Evolutionary conservation across 1,139 yeast genomes (phyloP), one percentile per base, ranked within the genome.

Genomic region (Blastobotrys aristatus): DNA sequence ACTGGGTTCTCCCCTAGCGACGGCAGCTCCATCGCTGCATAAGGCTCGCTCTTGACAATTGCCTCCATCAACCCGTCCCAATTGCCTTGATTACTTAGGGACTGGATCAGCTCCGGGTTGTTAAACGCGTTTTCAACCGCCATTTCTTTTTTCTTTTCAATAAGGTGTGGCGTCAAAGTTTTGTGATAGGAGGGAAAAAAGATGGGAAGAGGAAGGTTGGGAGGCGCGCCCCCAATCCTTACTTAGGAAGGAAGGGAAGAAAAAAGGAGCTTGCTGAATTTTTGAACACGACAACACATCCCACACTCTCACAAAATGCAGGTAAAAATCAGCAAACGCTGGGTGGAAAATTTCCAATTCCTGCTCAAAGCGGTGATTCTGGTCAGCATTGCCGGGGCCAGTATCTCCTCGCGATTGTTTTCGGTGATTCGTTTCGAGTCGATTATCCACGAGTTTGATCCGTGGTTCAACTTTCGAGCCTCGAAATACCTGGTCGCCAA

Each of bases 381-480:
- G 62, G 70, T 82, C 50, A 74, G 84, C 43, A 80, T 87, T 57
- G 87, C 90, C 34, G 90, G 87, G 21, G 97, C 97, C 2, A 96
- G 97, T 35, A 76, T 92, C 50, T 82, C 95, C 42, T 84, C 96
- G 50, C 80, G 99, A 62, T 74, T 92, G 64, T 80, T 80, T 64
- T 77, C 75, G 41, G 75, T 71, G 44, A 67, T 70, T 48, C 62
- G 72, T 35, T 94, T 89, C 64, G 99, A 94, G 70, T 82, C 94
- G 51, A 94, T 94, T 62, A 94, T 94, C 68, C 99, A 94, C 71
- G 99, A 94, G 69, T 92, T 92, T 56, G 98, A 94, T 69, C 97
- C 98, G 32, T 92, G 98, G 98, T 94, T 94, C 75, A 92, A 92
- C 68, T 92, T 80, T 72, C 74, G 98, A 58, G 98, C 98, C 41